Base-by-base conservation (phyloP, 2,329 filamentous ascomycete species). In the Curvularia hawaiiensis region DNA sequence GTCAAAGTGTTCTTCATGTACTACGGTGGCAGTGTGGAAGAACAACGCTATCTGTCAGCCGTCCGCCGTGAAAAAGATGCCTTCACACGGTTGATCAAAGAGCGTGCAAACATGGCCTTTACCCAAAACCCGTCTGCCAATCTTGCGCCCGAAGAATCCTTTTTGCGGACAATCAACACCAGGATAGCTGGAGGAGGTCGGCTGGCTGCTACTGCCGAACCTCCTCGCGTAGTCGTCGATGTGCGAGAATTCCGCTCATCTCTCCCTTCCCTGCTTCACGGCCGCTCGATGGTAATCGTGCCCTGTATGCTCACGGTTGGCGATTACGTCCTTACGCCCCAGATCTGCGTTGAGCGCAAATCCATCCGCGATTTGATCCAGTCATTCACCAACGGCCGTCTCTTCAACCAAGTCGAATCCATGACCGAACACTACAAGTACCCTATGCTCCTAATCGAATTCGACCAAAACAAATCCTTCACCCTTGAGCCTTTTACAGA, bases 1-100 rank as follows among this genome's bases (percentile, higher is more conserved):
- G 91, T 98, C 41, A 86, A 92, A 43, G 93, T 97, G 0, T 99
- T 97, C 79, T 98, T 98, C 75, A 87, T 98, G 82, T 98, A 96
- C 79, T 99, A 99, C 63, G 90, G 91, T 33, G 90, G 90, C 3
- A 97, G 92, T 1, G 93, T 98, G 1, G 94, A 99, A 77, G 95
- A 99, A 75, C 94, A 98, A 75, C 87, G 91, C 24, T 98, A 97
- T 71, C 84, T 98, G 3, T 91, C 91, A 22, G 87, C 89, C 0
- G 92, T 98, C 3, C 86, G 95, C n/a, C 86, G 92, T 57, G 95
- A 99, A 74, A 99, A 99, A 75, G 95, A 99, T 73, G 88, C 93
- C 1, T 99, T 99, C 70, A 96, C 94, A 3, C 92, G 90, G 62
- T 83, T 98, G 30, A 98, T 99, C 80, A 92, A 92, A 66, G 95